phyloP scores from a whole-genome alignment of 768 basidiomycete species.

The Pulveroboletus sp. region DNA sequence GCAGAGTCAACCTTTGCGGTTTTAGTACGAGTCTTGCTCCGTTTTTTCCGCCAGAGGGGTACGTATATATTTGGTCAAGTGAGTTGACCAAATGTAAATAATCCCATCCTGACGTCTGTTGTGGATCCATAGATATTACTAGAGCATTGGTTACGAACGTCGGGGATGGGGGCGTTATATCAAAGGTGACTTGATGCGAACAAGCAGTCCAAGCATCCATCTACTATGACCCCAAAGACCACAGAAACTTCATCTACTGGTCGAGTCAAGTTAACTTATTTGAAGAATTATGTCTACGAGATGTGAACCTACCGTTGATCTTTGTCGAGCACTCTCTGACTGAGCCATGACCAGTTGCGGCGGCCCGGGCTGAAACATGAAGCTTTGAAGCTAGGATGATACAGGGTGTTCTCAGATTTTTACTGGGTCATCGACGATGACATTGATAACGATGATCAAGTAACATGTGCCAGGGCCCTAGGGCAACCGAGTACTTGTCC shows the following conservation, averaged over 20 bases:
- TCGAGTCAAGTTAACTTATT: slow-evolving; percentile 94
- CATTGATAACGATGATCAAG: not conserved
- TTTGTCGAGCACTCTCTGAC: slow-evolving; percentile 83
- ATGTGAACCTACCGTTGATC: not conserved
- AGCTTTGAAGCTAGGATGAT: slow-evolving; percentile 69
- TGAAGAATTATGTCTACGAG: not conserved
- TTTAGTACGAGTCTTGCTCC: not conserved
- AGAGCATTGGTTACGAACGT: slow-evolving; percentile 98
- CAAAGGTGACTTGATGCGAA: slow-evolving; percentile 2
- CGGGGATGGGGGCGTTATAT: slow-evolving; percentile 41
- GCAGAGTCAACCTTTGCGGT: not conserved
- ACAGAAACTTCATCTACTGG: slow-evolving; percentile 92
- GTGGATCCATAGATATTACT: slow-evolving; percentile 89
- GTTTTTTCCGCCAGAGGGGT: not conserved
- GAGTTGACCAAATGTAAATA: not conserved
- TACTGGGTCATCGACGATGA: not conserved
- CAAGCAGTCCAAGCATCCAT: slow-evolving; percentile 65
- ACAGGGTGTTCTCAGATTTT: slow-evolving; percentile 52
- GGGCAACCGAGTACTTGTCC: not conserved
- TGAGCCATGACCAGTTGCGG: slow-evolving; percentile 88
- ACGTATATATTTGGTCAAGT: not conserved
- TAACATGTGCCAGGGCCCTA: not conserved
- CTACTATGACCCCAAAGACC: slow-evolving; percentile 92
- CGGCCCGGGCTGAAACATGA: slow-evolving; percentile 87
- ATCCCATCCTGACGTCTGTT: slow-evolving; percentile 4